These are phyloP conservation scores for Stemphylium vesicarium DNA, from an alignment of 2,329 filamentous ascomycete genomes.

Conservation along the genomic window DNA sequence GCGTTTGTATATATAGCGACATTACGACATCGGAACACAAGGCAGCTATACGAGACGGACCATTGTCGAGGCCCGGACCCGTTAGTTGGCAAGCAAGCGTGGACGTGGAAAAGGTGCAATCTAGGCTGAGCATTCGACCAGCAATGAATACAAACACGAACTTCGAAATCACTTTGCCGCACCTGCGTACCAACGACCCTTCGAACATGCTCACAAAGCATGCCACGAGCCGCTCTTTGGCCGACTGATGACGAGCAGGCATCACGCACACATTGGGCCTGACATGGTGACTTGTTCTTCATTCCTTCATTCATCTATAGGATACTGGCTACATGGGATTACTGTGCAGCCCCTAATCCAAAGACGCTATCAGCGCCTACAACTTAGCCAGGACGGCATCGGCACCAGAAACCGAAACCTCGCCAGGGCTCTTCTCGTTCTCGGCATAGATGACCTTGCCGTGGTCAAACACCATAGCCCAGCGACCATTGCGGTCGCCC, in stretches of 20 bases:
- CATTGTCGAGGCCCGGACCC: slow-evolving; percentile 1
- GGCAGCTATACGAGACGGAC: slow-evolving; percentile 1
- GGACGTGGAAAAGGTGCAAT: slow-evolving; percentile 7
- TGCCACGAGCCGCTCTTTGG: background rate
- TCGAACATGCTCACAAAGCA: background rate
- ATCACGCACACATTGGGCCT: background rate
- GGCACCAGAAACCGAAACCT: slow-evolving; percentile 57
- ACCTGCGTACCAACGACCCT: background rate
- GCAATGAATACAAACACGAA: slow-evolving; percentile 20
- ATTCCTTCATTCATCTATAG: slow-evolving; percentile 1
- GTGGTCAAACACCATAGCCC: slow-evolving; percentile 77
- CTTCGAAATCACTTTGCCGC: background rate
- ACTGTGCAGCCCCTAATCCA: background rate
- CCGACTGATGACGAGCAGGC: background rate
- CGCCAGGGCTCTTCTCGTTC: slow-evolving; percentile 65
- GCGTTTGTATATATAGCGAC: slow-evolving; percentile 18
- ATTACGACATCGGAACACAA: slow-evolving; percentile 5
- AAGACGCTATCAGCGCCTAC: slow-evolving; percentile 28
- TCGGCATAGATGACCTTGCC: slow-evolving; percentile 84
- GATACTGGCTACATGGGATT: background rate
- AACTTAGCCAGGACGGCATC: slow-evolving; percentile 58
- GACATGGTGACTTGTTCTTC: slow-evolving; percentile 2
- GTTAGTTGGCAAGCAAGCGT: slow-evolving; percentile 4
- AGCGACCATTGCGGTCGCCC: slow-evolving; percentile 77
- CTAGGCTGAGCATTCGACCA: slow-evolving; percentile 19